Percentiles rank a stretch among this genome's conserved stretches.
These are phyloP conservation scores for Capsella rubella DNA, from an alignment of 441 rosid species.

Conservation along the genomic window DNA sequence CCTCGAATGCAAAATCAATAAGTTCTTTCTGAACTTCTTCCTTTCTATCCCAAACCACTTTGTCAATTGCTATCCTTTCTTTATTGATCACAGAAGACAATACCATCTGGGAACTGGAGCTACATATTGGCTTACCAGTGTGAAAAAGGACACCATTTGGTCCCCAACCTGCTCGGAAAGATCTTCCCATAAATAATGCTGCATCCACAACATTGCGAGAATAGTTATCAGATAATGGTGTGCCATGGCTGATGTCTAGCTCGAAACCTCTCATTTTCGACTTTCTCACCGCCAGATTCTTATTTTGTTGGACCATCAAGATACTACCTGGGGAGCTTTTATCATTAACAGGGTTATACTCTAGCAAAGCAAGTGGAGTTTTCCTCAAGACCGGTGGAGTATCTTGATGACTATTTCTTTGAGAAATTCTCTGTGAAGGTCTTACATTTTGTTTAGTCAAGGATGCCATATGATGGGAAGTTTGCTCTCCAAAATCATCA, in stretches of 20 bases:
- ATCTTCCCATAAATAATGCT: constrained; percentile 94
- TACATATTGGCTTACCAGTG: constrained; percentile 68
- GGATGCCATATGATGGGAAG: constrained; percentile 50
- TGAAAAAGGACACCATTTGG: constrained; percentile 95
- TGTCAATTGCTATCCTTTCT: constrained; percentile 90
- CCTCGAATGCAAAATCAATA: constrained; percentile 69
- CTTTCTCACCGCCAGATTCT: constrained; percentile 60
- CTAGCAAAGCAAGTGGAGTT: constrained; percentile 83
- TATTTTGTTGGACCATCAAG: constrained; percentile 81
- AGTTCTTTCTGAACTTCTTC: constrained; percentile 76
- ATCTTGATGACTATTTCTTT: constrained; percentile 59
- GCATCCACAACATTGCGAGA: constrained; percentile 90
- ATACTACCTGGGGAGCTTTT: constrained; percentile 65
- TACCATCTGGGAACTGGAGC: constrained; percentile 54
- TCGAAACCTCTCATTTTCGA: constrained; percentile 71
- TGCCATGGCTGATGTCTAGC: constrained; percentile 69
- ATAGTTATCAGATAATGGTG: constrained; percentile 75
- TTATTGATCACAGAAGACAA: constrained; percentile 78
- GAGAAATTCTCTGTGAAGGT: constrained; percentile 54
- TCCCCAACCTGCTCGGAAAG: constrained; percentile 99
- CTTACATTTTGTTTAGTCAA: constrained; percentile 55
- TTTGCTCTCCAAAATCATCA: constrained; percentile 51
- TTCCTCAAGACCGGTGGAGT: constrained; percentile 61
- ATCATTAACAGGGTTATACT: constrained; percentile 70
- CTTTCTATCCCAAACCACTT: constrained; percentile 76